Conservation (phyloP, 306 rosid species). For the Pterocarpus macrocarpus region DNA sequence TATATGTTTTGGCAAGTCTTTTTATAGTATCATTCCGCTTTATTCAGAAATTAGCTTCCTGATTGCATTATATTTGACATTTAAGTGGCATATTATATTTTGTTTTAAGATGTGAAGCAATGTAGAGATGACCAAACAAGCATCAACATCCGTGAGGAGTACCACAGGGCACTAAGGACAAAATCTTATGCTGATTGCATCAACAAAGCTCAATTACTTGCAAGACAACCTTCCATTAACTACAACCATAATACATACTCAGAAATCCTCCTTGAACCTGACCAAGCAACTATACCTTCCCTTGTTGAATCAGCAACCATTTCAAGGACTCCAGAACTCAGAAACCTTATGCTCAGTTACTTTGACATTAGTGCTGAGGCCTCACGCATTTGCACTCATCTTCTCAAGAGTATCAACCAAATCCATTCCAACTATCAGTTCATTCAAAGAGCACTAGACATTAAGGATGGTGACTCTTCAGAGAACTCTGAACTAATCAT, state of each 20-base stretch:
- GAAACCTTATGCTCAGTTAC: constrained; percentile 59
- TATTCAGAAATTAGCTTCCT: background rate
- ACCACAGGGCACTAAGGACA: constrained; percentile 60
- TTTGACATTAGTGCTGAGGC: constrained; percentile 68
- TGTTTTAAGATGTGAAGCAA: constrained; percentile 52
- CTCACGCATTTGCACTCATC: constrained; percentile 61
- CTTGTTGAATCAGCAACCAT: constrained; percentile 58
- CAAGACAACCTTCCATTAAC: constrained; percentile 49
- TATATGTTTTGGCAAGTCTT: background rate
- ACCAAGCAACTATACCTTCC: constrained; percentile 56
- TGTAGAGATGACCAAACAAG: constrained; percentile 39
- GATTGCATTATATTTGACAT: background rate
- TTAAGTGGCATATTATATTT: background rate
- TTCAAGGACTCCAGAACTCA: constrained; percentile 50
- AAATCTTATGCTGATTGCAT: constrained; percentile 63
- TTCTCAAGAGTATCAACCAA: constrained; percentile 58
- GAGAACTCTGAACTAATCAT: constrained; percentile 30
- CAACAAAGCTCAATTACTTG: constrained; percentile 54
- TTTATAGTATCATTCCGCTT: background rate
- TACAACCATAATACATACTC: constrained; percentile 33
- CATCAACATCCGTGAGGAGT: constrained; percentile 63
- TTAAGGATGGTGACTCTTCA: constrained; percentile 35
- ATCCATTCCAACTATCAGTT: constrained; percentile 47
- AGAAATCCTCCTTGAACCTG: constrained; percentile 62
- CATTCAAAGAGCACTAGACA: constrained; percentile 53